Conservation (phyloP, 2,329 filamentous ascomycete species). For the Xylaria sp. region DNA sequence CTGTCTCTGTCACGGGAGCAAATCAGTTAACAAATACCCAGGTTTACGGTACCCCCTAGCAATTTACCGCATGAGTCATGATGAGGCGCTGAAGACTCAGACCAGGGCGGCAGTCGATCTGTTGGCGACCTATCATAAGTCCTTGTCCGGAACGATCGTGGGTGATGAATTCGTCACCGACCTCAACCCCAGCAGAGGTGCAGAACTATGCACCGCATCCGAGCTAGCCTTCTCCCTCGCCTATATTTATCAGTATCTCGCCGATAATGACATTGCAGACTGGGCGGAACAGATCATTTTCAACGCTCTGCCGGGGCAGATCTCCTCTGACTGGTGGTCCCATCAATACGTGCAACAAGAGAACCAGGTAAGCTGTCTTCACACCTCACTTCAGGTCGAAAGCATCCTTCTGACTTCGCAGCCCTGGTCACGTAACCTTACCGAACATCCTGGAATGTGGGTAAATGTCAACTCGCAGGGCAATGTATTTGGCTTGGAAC, state of each 20-base stretch:
- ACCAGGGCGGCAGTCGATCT: constrained; percentile 43
- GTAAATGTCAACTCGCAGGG: constrained; percentile 48
- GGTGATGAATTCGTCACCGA: constrained; percentile 46
- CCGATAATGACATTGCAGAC: constrained; percentile 46
- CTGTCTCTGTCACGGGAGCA: too few relatives aligned
- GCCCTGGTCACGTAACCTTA: constrained; percentile 49
- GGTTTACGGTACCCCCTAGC: constrained; percentile 45
- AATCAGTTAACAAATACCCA: constrained; percentile 19
- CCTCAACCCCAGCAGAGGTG: constrained; percentile 39
- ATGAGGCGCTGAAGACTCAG: constrained; percentile 39
- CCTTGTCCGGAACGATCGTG: constrained; percentile 45
- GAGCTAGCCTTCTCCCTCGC: constrained; percentile 37
- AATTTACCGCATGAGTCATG: constrained; percentile 45
- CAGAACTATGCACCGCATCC: constrained; percentile 38
- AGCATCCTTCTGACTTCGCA: constrained; percentile 11
- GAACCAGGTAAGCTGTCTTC: constrained; percentile 46
- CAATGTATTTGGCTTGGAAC: constrained; percentile 55
- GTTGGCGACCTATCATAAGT: constrained; percentile 43
- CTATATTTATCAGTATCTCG: constrained; percentile 34
- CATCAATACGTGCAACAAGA: constrained; percentile 58
- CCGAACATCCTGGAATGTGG: constrained; percentile 40
- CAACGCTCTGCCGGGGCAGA: constrained; percentile 54
- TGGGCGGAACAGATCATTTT: constrained; percentile 52
- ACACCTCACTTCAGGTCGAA: neutral
- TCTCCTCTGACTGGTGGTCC: constrained; percentile 57